Evolutionary conservation across 371 early-diverging fungal species (phyloP).

Genomic region (Rhizopus stolonifer): DNA sequence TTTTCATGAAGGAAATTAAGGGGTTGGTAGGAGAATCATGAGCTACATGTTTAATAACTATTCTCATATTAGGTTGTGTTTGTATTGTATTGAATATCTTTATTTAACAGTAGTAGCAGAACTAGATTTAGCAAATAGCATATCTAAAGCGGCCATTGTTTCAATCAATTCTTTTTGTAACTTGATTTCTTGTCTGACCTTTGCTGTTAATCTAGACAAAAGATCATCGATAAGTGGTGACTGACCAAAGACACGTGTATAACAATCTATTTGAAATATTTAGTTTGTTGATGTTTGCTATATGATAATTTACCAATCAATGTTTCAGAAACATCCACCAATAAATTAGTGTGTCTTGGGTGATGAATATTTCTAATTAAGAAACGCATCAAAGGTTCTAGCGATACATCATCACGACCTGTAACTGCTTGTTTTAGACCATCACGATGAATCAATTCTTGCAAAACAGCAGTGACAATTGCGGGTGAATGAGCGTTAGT

Average conservation of each 20-base stretch:
- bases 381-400: slow-evolving; percentile 83
- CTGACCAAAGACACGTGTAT: slow-evolving; percentile 73
- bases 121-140: slow-evolving; percentile 56
- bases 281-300: too few relatives aligned
- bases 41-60: too few relatives aligned
- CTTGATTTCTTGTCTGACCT: slow-evolving; percentile 73
- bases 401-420: slow-evolving; percentile 83
- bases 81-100: background rate
- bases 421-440: slow-evolving; percentile 77
- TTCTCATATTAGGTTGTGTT: too few relatives aligned
- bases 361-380: slow-evolving; percentile 73
- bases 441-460: slow-evolving; percentile 87
- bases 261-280: slow-evolving; percentile 65
- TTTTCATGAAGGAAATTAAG: too few relatives aligned
- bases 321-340: slow-evolving; percentile 74
- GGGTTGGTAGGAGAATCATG: too few relatives aligned
- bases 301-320: slow-evolving; percentile 66
- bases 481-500: slow-evolving; percentile 52
- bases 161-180: slow-evolving; percentile 73
- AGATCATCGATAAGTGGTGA: slow-evolving; percentile 75
- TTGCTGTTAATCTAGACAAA: slow-evolving; percentile 56
- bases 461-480: slow-evolving; percentile 71
- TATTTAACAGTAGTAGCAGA: slow-evolving; percentile 19
- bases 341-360: slow-evolving; percentile 73
- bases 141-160: slow-evolving; percentile 81